A percentile compares a stretch with the other conserved stretches of the same genome.
Conservation (phyloP, 495 filamentous ascomycete species). For the Hypoxylon cercidicola region DNA sequence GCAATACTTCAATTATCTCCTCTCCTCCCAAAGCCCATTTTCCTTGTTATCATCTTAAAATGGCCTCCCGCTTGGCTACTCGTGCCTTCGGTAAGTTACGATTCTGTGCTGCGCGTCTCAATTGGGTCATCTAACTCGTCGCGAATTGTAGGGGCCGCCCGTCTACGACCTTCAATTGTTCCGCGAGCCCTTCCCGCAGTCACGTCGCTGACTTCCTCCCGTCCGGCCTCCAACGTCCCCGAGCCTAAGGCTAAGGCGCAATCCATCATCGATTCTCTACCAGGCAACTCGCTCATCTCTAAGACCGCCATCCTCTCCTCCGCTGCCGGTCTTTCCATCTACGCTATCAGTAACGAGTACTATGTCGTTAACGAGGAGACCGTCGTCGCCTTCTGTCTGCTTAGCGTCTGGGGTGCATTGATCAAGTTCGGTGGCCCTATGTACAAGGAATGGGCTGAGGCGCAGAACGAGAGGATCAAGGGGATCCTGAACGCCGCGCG, state of each 20-base stretch:
- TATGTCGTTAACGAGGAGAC: slow-evolving; percentile 99
- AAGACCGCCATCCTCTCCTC: slow-evolving; percentile 97
- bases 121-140: slow-evolving; percentile 37
- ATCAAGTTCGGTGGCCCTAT: slow-evolving; percentile 91
- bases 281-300: slow-evolving; percentile 84
- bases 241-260: slow-evolving; percentile 95
- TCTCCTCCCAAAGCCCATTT: slow-evolving; percentile 36
- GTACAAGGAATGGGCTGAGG: slow-evolving; percentile 92
- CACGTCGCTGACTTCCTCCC: slow-evolving; percentile 69
- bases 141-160: slow-evolving; percentile 77
- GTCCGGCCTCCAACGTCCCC: slow-evolving; percentile 80
- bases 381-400: slow-evolving; percentile 85
- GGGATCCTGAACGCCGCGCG: slow-evolving; percentile 92
- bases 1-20: slow-evolving; percentile 52
- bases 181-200: slow-evolving; percentile 77
- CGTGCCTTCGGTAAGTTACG: slow-evolving; percentile 83
- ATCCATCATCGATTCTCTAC: slow-evolving; percentile 90
- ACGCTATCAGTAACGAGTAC: slow-evolving; percentile 98
- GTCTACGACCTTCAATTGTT: slow-evolving; percentile 78
- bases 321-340: slow-evolving; percentile 86
- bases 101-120: not conserved
- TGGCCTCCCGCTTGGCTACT: slow-evolving; percentile 95
- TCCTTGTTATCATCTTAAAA: slow-evolving; percentile 66
- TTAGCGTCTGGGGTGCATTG: slow-evolving; percentile 88
- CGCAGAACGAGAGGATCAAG: slow-evolving; percentile 87